These are phyloP conservation scores for Oenanthe sinensis DNA, from an alignment of 129 eudicot genomes.

Conservation along the genomic window DNA sequence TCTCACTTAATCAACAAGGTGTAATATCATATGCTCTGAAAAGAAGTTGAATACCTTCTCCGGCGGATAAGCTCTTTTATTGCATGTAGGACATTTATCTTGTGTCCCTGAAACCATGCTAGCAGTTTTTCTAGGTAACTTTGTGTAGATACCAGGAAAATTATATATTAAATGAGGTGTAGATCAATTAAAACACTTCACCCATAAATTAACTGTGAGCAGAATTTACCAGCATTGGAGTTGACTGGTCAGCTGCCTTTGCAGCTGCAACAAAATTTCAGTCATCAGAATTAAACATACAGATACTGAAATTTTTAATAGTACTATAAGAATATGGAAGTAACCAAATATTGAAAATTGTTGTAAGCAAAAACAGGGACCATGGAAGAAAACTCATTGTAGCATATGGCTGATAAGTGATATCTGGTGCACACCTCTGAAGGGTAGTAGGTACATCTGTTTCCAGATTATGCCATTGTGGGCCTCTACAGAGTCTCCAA, in stretches of 20 bases:
- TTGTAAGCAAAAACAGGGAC: too few relatives aligned
- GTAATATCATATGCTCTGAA: not conserved
- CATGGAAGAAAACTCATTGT: too few relatives aligned
- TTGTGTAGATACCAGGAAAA: slow-evolving; percentile 47
- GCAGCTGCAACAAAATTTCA: slow-evolving; percentile 48
- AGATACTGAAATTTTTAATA: not conserved
- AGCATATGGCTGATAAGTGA: too few relatives aligned
- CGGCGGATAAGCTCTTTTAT: slow-evolving; percentile 90
- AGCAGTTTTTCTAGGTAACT: slow-evolving; percentile 99
- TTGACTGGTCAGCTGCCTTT: slow-evolving; percentile 68
- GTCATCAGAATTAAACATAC: not conserved
- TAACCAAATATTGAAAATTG: too few relatives aligned
- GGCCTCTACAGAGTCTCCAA: too few relatives aligned
- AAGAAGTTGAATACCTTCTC: slow-evolving; percentile 62
- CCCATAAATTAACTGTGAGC: slow-evolving; percentile 3
- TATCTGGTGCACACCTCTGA: too few relatives aligned
- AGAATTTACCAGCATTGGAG: slow-evolving; percentile 71
- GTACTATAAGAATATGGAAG: too few relatives aligned
- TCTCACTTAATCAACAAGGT: not conserved
- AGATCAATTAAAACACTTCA: slow-evolving; percentile 10
- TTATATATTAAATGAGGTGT: slow-evolving; percentile 3
- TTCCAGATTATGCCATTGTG: too few relatives aligned
- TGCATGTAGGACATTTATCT: slow-evolving; percentile 91
- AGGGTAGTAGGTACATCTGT: too few relatives aligned
- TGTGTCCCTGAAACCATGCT: slow-evolving; percentile 98